Conservation (phyloP, 2,329 filamentous ascomycete species). For the Neurospora crassa region DNA sequence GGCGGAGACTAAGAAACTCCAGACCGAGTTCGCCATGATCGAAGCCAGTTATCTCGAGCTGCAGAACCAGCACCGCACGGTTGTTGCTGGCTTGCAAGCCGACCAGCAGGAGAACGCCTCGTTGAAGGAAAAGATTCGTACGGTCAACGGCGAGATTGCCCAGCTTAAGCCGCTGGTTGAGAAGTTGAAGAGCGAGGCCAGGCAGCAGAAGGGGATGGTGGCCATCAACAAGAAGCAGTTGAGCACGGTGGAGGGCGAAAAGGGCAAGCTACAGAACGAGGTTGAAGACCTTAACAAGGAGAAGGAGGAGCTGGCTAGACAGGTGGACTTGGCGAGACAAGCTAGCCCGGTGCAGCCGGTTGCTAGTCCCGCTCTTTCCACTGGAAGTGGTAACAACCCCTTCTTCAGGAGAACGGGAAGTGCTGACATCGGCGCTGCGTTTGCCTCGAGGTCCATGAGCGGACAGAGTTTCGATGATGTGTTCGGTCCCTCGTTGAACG, state of each 20-base stretch:
- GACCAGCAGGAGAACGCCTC: conserved; percentile 82
- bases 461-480: conserved; percentile 77
- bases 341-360: conserved; percentile 42
- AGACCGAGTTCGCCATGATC: conserved; percentile 73
- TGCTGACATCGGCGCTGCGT: conserved; percentile 48
- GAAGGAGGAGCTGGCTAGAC: conserved; percentile 48
- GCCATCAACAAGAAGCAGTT: conserved; percentile 99
- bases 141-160: conserved; percentile 71
- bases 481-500: conserved; percentile 55
- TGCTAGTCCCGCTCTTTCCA: conserved; percentile 60
- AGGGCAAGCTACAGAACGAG: conserved; percentile 78
- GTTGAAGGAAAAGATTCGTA: conserved; percentile 79
- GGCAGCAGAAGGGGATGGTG: conserved; percentile 91
- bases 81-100: conserved; percentile 63
- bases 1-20: conserved; percentile 73
- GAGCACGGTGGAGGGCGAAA: conserved; percentile 76
- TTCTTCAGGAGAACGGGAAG: conserved; percentile 73
- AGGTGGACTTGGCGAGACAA: conserved; percentile 32
- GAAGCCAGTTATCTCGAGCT: conserved; percentile 76
- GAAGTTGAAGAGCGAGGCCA: conserved; percentile 82
- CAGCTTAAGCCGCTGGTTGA: conserved; percentile 86
- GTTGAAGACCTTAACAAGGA: conserved; percentile 58
- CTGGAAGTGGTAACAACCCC: conserved; percentile 76
- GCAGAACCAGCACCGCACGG: conserved; percentile 70
- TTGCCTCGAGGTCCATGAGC: conserved; percentile 38